Percentiles rank a stretch among this genome's conserved stretches.
Conservation (phyloP, 352 stramenopile genomes). For the Hyaloperonospora brassicae region DNA sequence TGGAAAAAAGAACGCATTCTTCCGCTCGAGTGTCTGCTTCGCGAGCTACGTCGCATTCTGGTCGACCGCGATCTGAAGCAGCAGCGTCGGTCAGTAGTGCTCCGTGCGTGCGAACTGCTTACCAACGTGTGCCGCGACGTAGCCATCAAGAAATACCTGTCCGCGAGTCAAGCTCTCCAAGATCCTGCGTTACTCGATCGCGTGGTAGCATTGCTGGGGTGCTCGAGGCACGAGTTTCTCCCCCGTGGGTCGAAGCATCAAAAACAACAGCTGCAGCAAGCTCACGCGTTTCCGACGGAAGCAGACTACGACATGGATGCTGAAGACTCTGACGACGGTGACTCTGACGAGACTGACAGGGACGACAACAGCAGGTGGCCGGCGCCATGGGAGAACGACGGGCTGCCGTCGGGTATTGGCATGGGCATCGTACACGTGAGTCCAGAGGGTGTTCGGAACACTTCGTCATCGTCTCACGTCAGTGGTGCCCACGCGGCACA, state of each 20-base stretch:
- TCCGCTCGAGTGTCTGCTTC: constrained; percentile 57
- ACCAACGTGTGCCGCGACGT: constrained; percentile 54
- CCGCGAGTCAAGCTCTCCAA: constrained; percentile 36
- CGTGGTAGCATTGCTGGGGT: constrained; percentile 44
- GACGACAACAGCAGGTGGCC: constrained; percentile 58
- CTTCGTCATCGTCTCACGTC: constrained; percentile 24
- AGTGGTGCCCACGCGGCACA: constrained; percentile 20
- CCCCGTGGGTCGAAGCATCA: constrained; percentile 21
- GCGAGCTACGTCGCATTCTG: constrained; percentile 40
- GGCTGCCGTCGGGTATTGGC: constrained; percentile 50
- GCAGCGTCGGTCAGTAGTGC: constrained; percentile 42
- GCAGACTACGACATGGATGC: constrained; percentile 40
- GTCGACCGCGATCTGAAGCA: constrained; percentile 27
- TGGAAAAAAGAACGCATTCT: constrained; percentile 55
- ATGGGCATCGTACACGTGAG: constrained; percentile 79
- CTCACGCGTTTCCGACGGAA: constrained; percentile 27
- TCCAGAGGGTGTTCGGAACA: constrained; percentile 51
- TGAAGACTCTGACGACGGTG: constrained; percentile 38
- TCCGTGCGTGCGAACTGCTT: constrained; percentile 55
- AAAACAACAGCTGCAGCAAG: constrained; percentile 11
- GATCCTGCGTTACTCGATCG: constrained; percentile 41
- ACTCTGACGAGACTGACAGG: constrained; percentile 44
- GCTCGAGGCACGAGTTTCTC: constrained; percentile 45
- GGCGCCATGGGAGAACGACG: constrained; percentile 69
- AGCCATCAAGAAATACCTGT: constrained; percentile 34